Base-by-base conservation (phyloP, 2,329 filamentous ascomycete species). In the Aspergillus fructus region DNA sequence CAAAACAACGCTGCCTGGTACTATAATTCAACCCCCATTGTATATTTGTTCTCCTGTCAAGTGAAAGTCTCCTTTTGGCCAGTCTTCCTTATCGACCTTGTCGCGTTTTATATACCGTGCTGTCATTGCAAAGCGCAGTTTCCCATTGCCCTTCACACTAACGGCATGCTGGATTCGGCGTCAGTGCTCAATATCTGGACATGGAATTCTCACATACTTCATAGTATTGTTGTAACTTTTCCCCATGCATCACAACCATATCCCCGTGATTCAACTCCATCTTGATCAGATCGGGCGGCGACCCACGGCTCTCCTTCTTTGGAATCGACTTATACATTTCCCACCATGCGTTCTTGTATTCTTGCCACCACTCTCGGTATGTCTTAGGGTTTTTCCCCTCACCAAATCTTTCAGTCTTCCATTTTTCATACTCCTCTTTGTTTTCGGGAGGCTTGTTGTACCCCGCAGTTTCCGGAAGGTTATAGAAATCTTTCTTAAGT, bases 181-280 rank as follows among this genome's bases (percentile, higher is more conserved):
- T 30, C 27, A 21, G 23, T 40, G 5, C 5, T 47, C 42, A 13
- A 11, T 9, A 15, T 37, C 4, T 21, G 21, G 21, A 21, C 21
- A 21, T 21, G 21, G 21, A 21, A 4, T 21, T 21, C 3, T 21
- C 3, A 21, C 66, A 50, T 62, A 76, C 74, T 70, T 86, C 83
- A 39, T 79, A 82, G 60, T 79, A 85, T 61, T 78, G 78, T 66
- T 86, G 84, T 12, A 86, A 68, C 2, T 72, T 68, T 5, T 73
- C 75, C 0, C 83, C 84, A 63, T 84, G 78, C 84, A 86, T 86
- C 8, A 85, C 72, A 0, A 85, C 76, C 19, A 85, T 67, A 64
- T 85, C 83, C 0, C 83, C 84, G 66, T 86, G 83, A 15, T 77
- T 72, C 6, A 86, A 70, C 1, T 75, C 71, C 65, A 85, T 68